Base-by-base conservation (phyloP, 2,329 filamentous ascomycete genomes). In the Simplicillium sp. region DNA sequence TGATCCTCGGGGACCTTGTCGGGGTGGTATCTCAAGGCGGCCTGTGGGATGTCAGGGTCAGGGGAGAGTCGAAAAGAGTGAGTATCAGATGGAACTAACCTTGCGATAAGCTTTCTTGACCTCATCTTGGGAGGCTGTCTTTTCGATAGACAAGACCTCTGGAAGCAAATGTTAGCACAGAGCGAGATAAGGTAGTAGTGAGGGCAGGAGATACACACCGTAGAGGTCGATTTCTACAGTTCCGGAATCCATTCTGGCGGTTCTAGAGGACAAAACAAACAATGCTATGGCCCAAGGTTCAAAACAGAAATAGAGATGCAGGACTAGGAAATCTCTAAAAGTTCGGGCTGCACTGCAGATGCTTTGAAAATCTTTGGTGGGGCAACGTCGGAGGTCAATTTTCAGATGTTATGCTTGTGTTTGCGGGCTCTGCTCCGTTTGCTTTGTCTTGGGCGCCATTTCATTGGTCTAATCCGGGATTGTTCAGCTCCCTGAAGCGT, bases 41-140 rank as follows among this genome's bases (percentile, higher is more conserved):
- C 82, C 87, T 94, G 52, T 40, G 43, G 40, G 6, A 25, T 25
- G 9, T n/a, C 20, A 9, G 20, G 9, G 20, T 25, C 20, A 25
- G 20, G n/a, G 6, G 44, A 45, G 34, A 39, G 31, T 45, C 50
- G 34, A 45, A 47, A 40, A 36, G 18, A n/a, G n/a, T n/a, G n/a
- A n/a, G n/a, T n/a, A n/a, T n/a, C 18, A 16, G 17, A 9, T 42
- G 20, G n/a, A 39, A 58, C 66, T 52, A 53, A 89, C 89, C 77
- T 94, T 96, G 67, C 90, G 84, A 67, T 96, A 96, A 46, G 89
- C 89, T 66, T 95, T 95, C 63, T 92, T 94, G 65, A 97, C 84
- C 54, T 95, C 85, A 42, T 83, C 77, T 54, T 83, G 82, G 46
- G 72, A 80, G 39, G 89, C 85, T 46, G 68, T 68, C 59, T 74